Evolutionary conservation across 805 yeast species (phyloP), one percentile per base, ranked within the genome.

Genomic region (Kodamaea nitidulidarum): DNA sequence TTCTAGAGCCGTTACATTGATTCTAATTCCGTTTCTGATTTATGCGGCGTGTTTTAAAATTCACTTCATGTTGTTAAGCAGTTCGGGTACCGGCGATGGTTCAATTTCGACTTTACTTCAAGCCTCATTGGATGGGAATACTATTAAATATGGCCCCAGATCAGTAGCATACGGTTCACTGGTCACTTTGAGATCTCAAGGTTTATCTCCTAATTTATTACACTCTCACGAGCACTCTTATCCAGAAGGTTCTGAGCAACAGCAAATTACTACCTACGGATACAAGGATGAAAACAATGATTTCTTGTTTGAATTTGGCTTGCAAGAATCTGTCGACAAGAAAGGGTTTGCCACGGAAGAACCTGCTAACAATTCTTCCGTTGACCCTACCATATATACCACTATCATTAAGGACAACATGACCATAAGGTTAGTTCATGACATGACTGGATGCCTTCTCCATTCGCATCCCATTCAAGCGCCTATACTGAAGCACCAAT

Each of bases 251-350:
- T 86, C 96, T 2, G 74, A 76, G 46, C 98, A 93, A 64, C 97
- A 90, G 61, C 99, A 93, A 63, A 73, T 93, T 36, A 93, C 98
- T 18, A 86, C 93, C 5, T 93, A 93, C 60, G 86, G 90, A 14
- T 88, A 80, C 61, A 87, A 87, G 57, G 98, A 93, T 60, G 98
- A 93, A 60, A 98, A 93, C 58, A 93, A 93, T 55, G 98, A 93
- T 61, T 81, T 95, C 15, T 80, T 76, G 49, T 88, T 93, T 65
- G 98, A 98, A 3, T 68, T 93, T 53, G 73, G 70, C 20, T 71
- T 84, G 58, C 73, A 64, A 6, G 65, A 69, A 27, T 58, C 61
- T 2, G 29, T 35, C 12, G 31, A 22, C 2, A 44, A 43, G 20
- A 57, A 57, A 15, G 49, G 56, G 33, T 56, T 48, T 48, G 69